A percentile compares a stretch with the other conserved stretches of the same genome.
Conservation (phyloP, 768 basidiomycete genomes). For the Hirschioporus abietinus region DNA sequence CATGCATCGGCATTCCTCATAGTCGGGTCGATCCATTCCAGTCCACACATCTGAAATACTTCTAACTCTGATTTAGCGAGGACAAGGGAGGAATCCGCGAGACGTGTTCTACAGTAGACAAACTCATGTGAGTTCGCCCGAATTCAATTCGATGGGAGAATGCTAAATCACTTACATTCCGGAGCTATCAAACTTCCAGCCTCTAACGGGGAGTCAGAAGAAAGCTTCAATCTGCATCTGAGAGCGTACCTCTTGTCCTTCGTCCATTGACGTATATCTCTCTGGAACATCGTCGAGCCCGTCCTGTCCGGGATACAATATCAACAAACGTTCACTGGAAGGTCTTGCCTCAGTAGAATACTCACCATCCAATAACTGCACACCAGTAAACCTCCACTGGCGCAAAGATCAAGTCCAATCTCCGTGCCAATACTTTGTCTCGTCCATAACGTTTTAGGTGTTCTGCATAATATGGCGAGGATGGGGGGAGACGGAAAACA, state of each 20-base stretch:
- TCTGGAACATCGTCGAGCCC: constrained; percentile 86
- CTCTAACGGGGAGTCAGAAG: constrained; percentile 33
- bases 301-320: constrained; percentile 42
- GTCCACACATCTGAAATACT: constrained; percentile 64
- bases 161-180: constrained; percentile 53
- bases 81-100: constrained; percentile 56
- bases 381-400: constrained; percentile 78
- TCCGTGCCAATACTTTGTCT: constrained; percentile 45
- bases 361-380: constrained; percentile 83
- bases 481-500: constrained; percentile 61
- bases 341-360: background rate
- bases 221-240: background rate
- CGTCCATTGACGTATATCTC: constrained; percentile 75
- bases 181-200: constrained; percentile 80
- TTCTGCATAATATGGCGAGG: constrained; percentile 17
- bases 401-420: constrained; percentile 83
- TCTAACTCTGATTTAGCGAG: constrained; percentile 63
- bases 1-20: constrained; percentile 67
- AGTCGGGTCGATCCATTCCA: constrained; percentile 66
- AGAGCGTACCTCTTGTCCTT: constrained; percentile 46
- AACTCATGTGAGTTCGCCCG: constrained; percentile 3
- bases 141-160: background rate
- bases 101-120: constrained; percentile 42
- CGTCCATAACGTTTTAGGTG: constrained; percentile 4
- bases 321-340: background rate